Percentiles rank a stretch among this genome's conserved stretches.
These are phyloP conservation scores for Jackrogersella minutella DNA, from an alignment of 495 filamentous ascomycete genomes.

Conservation along the genomic window DNA sequence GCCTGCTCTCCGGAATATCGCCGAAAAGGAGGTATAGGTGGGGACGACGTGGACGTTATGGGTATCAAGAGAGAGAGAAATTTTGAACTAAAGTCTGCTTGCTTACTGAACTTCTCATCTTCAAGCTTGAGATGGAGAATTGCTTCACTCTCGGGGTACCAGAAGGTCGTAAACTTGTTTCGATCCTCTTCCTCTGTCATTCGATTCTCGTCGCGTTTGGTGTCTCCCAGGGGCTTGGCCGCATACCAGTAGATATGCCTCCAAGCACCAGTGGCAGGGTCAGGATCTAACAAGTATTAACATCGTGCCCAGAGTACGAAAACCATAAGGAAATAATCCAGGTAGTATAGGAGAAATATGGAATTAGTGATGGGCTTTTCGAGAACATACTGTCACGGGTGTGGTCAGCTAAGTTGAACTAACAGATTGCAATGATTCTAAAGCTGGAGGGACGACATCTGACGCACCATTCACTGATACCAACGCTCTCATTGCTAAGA, in stretches of 20 bases:
- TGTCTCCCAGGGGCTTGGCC: constrained; percentile 35
- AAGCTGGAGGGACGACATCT: background rate
- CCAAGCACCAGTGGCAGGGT: constrained; percentile 46
- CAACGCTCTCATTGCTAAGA: constrained; percentile 43
- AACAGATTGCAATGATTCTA: constrained; percentile 4
- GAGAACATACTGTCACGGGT: constrained; percentile 22
- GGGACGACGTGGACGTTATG: background rate
- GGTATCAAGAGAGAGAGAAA: background rate
- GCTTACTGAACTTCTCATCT: constrained; percentile 46
- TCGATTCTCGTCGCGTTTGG: constrained; percentile 32
- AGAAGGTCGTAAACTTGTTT: constrained; percentile 43
- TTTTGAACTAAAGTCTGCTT: background rate
- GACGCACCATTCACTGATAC: constrained; percentile 45
- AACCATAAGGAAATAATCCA: background rate
- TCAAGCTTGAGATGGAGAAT: constrained; percentile 41
- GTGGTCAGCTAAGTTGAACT: constrained; percentile 22
- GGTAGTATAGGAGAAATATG: background rate
- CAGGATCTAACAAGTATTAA: constrained; percentile 40
- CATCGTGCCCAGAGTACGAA: constrained; percentile 3
- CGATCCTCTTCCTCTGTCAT: constrained; percentile 43
- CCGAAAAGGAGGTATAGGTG: background rate
- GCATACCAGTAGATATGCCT: constrained; percentile 47
- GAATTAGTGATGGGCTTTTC: background rate
- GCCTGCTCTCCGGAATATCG: background rate
- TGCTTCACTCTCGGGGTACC: constrained; percentile 40